A percentile compares a stretch with the other conserved stretches of the same genome.
phyloP scores from a whole-genome alignment of 257 asterid species.

The Scutellaria baicalensis region DNA sequence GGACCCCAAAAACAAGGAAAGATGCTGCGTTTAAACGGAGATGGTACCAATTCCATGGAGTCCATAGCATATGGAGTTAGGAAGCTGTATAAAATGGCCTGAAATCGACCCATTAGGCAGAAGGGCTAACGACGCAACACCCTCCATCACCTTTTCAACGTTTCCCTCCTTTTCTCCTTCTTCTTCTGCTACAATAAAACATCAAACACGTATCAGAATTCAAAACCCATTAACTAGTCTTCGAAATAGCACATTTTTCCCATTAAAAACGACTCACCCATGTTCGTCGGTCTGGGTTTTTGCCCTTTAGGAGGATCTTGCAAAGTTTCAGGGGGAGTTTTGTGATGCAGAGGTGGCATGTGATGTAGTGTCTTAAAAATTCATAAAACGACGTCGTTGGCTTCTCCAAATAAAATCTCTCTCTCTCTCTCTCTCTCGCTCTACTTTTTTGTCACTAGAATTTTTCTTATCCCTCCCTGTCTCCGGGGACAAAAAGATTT shows the following conservation, averaged over 20 bases:
- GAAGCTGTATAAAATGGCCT: slow-evolving; percentile 92
- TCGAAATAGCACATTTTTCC: slow-evolving; percentile 4
- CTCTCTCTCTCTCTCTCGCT: neutral
- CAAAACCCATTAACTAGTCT: neutral
- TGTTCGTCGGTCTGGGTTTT: neutral
- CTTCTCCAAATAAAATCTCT: neutral
- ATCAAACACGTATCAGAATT: neutral
- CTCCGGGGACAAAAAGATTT: neutral
- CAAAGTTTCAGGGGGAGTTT: neutral
- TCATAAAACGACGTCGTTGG: slow-evolving; percentile 1
- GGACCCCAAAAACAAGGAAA: neutral
- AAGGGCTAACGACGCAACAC: slow-evolving; percentile 89
- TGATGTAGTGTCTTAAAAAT: neutral
- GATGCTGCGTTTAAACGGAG: neutral
- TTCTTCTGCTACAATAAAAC: slow-evolving; percentile 15
- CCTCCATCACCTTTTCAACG: slow-evolving; percentile 52
- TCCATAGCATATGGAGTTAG: slow-evolving; percentile 75
- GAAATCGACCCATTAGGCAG: slow-evolving; percentile 80
- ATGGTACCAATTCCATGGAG: slow-evolving; percentile 74
- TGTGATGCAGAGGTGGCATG: neutral
- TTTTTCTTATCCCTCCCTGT: neutral
- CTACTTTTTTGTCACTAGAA: neutral
- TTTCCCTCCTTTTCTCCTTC: slow-evolving; percentile 15
- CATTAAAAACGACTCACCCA: slow-evolving; percentile 15
- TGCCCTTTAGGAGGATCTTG: neutral